A percentile compares a stretch with the other conserved stretches of the same genome.
Evolutionary conservation across 192 early-diverging fungal species (phyloP).

Genomic region (Allomyces arbusculus): DNA sequence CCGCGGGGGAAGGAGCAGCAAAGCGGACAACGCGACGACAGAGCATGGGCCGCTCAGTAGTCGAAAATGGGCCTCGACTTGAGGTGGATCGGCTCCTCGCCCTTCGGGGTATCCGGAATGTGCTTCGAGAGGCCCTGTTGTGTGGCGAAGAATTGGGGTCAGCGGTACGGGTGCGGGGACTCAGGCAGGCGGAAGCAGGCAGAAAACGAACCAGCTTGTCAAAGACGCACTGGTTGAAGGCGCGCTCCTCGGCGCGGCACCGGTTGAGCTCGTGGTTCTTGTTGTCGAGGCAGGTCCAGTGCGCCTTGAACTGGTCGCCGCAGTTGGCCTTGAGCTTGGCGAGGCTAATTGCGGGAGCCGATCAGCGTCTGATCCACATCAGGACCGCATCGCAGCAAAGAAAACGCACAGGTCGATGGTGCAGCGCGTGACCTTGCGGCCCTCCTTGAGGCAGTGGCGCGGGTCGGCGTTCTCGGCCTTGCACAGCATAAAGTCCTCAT

Average conservation of each 20-base stretch:
- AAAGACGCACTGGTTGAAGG: conserved; percentile 77
- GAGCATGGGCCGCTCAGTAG: conserved; percentile 5
- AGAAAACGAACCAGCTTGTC: conserved; percentile 43
- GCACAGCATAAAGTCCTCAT: conserved; percentile 93
- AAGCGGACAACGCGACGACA: too few species aligned
- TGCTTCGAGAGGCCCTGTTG: conserved; percentile 25
- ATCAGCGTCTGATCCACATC: conserved; percentile 1
- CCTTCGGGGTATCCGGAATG: conserved; percentile 35
- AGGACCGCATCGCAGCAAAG: neutral
- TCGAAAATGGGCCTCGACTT: conserved; percentile 25
- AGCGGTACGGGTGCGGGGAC: too few species aligned
- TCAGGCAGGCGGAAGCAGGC: too few species aligned
- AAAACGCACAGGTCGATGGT: conserved; percentile 56
- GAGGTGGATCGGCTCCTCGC: conserved; percentile 27
- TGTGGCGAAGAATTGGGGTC: neutral
- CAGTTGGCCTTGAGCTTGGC: conserved; percentile 77
- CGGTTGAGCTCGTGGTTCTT: conserved; percentile 73
- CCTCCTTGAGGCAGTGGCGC: conserved; percentile 76
- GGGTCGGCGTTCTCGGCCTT: conserved; percentile 81
- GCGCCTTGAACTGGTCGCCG: conserved; percentile 58
- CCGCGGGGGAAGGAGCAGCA: too few species aligned
- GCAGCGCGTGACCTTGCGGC: conserved; percentile 87
- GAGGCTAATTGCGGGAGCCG: conserved; percentile 26
- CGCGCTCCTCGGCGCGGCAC: conserved; percentile 57
- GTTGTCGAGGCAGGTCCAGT: conserved; percentile 81